phyloP scores from a whole-genome alignment of 2,329 filamentous ascomycete species.

The Fusarium fujikuroi region DNA sequence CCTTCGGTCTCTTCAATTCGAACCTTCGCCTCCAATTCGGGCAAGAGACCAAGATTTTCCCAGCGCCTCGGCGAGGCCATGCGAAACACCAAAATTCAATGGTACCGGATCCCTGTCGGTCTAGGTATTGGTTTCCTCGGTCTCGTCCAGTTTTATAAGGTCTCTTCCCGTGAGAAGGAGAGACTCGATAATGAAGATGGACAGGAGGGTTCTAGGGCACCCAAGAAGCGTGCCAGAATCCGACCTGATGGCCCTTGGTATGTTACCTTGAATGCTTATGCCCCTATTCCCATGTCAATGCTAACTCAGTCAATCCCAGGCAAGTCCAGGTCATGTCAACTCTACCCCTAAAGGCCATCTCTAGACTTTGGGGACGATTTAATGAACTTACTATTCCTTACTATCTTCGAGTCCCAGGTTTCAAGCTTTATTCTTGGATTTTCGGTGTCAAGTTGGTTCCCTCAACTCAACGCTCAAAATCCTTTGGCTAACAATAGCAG shows the following conservation, averaged over 20 bases:
- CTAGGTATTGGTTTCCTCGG: conserved; percentile 88
- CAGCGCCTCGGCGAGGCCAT: conserved; percentile 62
- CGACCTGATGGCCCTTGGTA: conserved; percentile 87
- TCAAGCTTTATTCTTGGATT: conserved; percentile 88
- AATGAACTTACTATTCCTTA: conserved; percentile 91
- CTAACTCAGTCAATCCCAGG: conserved; percentile 54
- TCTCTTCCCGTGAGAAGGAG: conserved; percentile 67
- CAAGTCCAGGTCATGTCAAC: conserved; percentile 95
- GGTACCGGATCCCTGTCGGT: conserved; percentile 90
- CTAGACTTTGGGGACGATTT: conserved; percentile 88
- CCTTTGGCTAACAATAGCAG: conserved; percentile 55
- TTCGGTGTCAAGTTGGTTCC: conserved; percentile 81
- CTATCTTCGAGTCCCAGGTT: conserved; percentile 86
- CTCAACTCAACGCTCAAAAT: background rate
- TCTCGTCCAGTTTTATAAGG: conserved; percentile 84
- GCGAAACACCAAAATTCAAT: conserved; percentile 72
- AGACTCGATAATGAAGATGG: conserved; percentile 58
- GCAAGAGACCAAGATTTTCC: conserved; percentile 61
- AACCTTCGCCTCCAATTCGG: conserved; percentile 51
- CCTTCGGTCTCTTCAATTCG: conserved; percentile 42
- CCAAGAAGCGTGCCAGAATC: conserved; percentile 69
- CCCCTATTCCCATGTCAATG: conserved; percentile 24
- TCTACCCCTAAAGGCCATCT: conserved; percentile 88
- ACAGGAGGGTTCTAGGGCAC: conserved; percentile 54
- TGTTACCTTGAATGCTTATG: conserved; percentile 21